Conservation (phyloP, 768 basidiomycete species). For the Mycena polygramma region DNA sequence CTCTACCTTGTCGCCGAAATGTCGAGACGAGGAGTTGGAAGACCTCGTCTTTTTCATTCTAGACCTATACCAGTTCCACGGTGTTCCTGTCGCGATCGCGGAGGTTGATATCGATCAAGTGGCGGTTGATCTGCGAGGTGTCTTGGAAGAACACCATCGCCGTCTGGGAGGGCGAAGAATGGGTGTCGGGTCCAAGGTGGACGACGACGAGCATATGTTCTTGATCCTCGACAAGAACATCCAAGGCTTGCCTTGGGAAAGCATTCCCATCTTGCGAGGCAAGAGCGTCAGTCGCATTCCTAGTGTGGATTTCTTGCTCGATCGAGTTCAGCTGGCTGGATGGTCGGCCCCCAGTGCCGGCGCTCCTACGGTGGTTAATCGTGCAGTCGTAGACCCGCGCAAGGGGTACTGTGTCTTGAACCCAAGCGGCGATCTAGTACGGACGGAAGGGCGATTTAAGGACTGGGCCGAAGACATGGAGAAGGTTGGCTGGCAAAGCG, state of each 20-base stretch:
- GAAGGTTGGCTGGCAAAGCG: constrained; percentile 84
- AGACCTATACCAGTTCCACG: constrained; percentile 95
- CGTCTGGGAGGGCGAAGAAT: constrained; percentile 47
- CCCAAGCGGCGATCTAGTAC: constrained; percentile 89
- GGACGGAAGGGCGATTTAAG: constrained; percentile 86
- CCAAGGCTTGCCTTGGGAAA: constrained; percentile 96
- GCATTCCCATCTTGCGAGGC: constrained; percentile 86
- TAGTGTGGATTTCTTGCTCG: constrained; percentile 87
- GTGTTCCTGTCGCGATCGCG: constrained; percentile 87
- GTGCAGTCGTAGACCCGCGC: constrained; percentile 70
- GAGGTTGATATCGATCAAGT: constrained; percentile 95
- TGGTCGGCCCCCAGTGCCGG: constrained; percentile 42
- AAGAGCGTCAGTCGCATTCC: constrained; percentile 94
- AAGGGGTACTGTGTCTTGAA: constrained; percentile 91
- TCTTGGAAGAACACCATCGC: constrained; percentile 78
- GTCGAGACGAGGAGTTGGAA: constrained; percentile 94
- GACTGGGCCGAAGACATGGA: constrained; percentile 84
- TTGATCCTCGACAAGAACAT: constrained; percentile 91
- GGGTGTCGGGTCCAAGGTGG: constrained; percentile 37
- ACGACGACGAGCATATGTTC: constrained; percentile 81
- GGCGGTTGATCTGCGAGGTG: constrained; percentile 84
- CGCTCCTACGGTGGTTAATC: constrained; percentile 53
- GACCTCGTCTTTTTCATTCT: constrained; percentile 95
- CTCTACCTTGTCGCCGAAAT: constrained; percentile 83
- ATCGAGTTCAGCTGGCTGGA: constrained; percentile 77